A percentile compares a stretch with the other conserved stretches of the same genome.
These are phyloP conservation scores for Triadica sebifera DNA, from an alignment of 345 rosid species.

Conservation along the genomic window DNA sequence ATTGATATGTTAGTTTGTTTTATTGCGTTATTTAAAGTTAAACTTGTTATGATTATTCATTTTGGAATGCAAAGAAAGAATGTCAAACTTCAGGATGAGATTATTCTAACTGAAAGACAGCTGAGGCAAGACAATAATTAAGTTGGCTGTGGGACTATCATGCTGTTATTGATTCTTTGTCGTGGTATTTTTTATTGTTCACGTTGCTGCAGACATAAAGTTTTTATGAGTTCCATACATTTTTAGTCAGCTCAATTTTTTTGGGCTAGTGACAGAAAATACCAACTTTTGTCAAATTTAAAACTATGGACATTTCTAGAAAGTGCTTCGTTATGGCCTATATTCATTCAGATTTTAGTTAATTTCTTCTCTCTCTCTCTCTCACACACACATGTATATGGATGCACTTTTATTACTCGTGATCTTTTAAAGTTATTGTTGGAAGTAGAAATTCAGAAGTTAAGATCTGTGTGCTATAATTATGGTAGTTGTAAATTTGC, in stretches of 20 bases:
- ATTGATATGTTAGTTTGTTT: neutral
- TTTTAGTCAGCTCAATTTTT: neutral
- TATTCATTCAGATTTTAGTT: neutral
- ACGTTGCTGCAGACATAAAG: neutral
- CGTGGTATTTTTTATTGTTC: neutral
- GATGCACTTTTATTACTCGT: neutral
- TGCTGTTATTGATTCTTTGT: neutral
- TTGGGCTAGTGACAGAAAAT: neutral
- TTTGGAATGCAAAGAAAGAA: neutral
- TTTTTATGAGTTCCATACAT: neutral
- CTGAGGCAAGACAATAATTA: constrained; percentile 2
- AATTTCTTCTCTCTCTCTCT: neutral
- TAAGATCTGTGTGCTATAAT: no score
- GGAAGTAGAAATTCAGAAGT: no score
- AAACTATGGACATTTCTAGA: neutral
- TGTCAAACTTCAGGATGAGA: neutral
- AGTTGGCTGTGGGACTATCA: neutral
- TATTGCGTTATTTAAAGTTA: neutral
- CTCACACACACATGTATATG: neutral
- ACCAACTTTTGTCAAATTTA: neutral
- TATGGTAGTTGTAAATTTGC: no score
- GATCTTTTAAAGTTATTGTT: neutral
- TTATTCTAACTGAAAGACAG: no score
- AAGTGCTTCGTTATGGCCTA: neutral
- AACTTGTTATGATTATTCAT: neutral